phyloP scores from a whole-genome alignment of 106 monocot species.

The Phalaenopsis aphrodite region DNA sequence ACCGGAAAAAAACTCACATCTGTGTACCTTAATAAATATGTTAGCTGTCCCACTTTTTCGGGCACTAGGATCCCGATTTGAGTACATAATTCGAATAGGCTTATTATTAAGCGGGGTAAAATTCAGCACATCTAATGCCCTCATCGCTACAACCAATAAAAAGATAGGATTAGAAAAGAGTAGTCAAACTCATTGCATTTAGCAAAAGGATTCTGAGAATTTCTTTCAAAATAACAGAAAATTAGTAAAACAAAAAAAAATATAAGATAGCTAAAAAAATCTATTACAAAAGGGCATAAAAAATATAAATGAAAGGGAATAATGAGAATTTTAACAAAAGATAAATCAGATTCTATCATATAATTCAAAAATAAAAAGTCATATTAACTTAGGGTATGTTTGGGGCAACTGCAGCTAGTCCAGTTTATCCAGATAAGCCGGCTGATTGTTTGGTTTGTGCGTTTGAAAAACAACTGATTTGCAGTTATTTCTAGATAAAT shows the following conservation, averaged over 20 bases:
- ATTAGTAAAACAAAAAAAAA: background rate
- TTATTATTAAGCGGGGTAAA: constrained; percentile 48
- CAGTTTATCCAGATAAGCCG: no score
- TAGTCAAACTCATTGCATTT: background rate
- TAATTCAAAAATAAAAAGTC: background rate
- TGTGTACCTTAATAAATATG: constrained; percentile 41
- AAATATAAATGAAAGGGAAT: background rate
- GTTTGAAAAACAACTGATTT: no score
- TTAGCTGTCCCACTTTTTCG: constrained; percentile 45
- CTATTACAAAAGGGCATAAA: background rate
- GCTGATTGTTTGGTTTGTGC: no score
- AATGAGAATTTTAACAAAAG: background rate
- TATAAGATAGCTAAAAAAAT: background rate
- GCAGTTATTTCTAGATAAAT: no score
- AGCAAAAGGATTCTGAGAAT: background rate
- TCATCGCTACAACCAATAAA: constrained; percentile 16
- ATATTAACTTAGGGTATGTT: background rate
- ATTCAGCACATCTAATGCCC: constrained; percentile 42
- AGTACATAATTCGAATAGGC: constrained; percentile 48
- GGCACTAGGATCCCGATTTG: constrained; percentile 32
- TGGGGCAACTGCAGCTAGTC: no score
- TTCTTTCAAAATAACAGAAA: background rate
- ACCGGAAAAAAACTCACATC: background rate
- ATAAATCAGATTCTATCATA: background rate
- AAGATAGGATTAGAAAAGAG: background rate